Conservation (phyloP, 2,329 filamentous ascomycete species). For the Mycosphaerella sp. region DNA sequence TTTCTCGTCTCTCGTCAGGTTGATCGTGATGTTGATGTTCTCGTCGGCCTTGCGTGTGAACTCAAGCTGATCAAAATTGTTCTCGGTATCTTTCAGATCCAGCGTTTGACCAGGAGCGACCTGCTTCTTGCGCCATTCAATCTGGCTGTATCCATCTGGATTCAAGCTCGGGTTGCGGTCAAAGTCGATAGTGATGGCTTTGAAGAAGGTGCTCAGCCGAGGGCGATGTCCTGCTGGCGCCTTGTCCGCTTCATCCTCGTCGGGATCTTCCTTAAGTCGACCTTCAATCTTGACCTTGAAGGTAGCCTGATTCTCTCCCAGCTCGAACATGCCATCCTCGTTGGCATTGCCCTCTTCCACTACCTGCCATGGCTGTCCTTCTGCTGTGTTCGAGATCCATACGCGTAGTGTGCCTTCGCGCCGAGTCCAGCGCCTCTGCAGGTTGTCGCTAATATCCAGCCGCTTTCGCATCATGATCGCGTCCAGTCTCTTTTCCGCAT, state of each 20-base stretch:
- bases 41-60: constrained; percentile 91
- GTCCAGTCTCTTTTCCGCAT: constrained; percentile 81
- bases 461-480: constrained; percentile 91
- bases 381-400: constrained; percentile 91
- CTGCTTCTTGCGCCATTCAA: constrained; percentile 85
- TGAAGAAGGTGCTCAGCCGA: constrained; percentile 72
- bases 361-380: constrained; percentile 90
- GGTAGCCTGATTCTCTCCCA: constrained; percentile 69
- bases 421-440: constrained; percentile 52
- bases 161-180: constrained; percentile 58
- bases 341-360: constrained; percentile 44
- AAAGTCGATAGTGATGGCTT: constrained; percentile 62
- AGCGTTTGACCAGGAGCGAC: constrained; percentile 35
- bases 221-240: constrained; percentile 46
- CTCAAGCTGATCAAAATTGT: constrained; percentile 82
- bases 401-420: constrained; percentile 74
- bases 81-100: constrained; percentile 53
- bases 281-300: constrained; percentile 93
- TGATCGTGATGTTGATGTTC: constrained; percentile 85
- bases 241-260: constrained; percentile 46
- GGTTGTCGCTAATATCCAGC: constrained; percentile 78
- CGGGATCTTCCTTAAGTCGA: constrained; percentile 58
- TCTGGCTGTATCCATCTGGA: constrained; percentile 51
- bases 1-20: constrained; percentile 73
- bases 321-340: constrained; percentile 68